Conservation (phyloP, 106 monocot genomes). For the Platanthera guangdongensis region DNA sequence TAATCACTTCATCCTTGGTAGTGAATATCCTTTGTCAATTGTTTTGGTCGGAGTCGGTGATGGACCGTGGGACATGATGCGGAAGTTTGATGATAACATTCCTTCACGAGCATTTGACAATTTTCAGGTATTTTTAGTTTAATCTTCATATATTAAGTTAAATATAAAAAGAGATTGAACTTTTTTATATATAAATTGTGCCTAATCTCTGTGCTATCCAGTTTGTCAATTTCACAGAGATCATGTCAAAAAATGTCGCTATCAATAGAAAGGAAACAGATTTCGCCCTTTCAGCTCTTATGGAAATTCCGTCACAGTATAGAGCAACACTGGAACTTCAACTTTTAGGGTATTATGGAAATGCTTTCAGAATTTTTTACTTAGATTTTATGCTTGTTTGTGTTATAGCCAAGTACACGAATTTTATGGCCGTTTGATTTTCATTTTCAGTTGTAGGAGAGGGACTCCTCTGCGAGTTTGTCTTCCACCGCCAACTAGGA, state of each 20-base stretch:
- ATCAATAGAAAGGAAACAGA: slow-evolving; percentile 50
- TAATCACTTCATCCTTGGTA: slow-evolving; percentile 16
- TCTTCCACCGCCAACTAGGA: slow-evolving; percentile 51
- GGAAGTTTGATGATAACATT: slow-evolving; percentile 75
- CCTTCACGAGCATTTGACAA: slow-evolving; percentile 68
- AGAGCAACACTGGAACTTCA: slow-evolving; percentile 67
- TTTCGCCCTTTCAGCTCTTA: slow-evolving; percentile 69
- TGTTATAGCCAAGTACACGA: background rate
- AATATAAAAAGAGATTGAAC: too few relatives aligned
- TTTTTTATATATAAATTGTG: background rate
- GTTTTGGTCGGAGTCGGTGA: slow-evolving; percentile 81
- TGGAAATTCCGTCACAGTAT: slow-evolving; percentile 83
- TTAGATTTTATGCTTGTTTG: background rate
- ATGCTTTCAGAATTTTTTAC: background rate
- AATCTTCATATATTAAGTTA: background rate
- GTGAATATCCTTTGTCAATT: slow-evolving; percentile 67
- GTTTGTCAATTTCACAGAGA: slow-evolving; percentile 85
- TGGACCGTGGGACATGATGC: slow-evolving; percentile 90
- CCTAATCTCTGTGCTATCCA: slow-evolving; percentile 14
- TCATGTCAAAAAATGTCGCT: slow-evolving; percentile 51
- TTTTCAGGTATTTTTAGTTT: slow-evolving; percentile 46
- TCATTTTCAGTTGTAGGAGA: slow-evolving; percentile 31
- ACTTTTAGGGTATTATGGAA: slow-evolving; percentile 52
- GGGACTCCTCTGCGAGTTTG: slow-evolving; percentile 34
- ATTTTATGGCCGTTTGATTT: background rate